Base-by-base conservation (phyloP, 257 asterid genomes). In the Jacaranda copaia region DNA sequence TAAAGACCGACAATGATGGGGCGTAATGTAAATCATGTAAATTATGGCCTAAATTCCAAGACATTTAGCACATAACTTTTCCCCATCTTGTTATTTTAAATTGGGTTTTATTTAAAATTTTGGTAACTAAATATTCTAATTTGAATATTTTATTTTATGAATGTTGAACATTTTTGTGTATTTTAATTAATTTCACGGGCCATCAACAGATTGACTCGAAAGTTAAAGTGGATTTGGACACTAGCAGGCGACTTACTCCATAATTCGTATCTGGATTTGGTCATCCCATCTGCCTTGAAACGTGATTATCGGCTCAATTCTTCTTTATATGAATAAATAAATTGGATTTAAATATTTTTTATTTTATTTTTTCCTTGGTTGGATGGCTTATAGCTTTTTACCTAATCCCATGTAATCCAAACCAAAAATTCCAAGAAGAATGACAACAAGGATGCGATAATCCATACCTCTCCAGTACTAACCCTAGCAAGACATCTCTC, bases 211-310 rank as follows among this genome's bases (percentile, higher is more conserved):
- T 10, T 9, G 40, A 63, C 5, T 32, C 43, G 61, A 53, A 46
- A 67, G 59, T 36, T 55, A 70, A 59, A 79, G 86, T 73, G 74
- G 71, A 70, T 76, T 68, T 79, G 83, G 84, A 73, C 39, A 51
- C 14, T 82, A 56, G 83, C 79, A 68, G 79, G 75, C 75, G 83
- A 77, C 88, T 82, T 85, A 55, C 84, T 85, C 88, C 86, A 77
- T 63, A 74, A 74, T 55, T 55, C 20, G 81, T 4, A 82, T 77
- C 81, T 76, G 79, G 81, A 77, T 52, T 82, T 63, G 86, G 79
- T 75, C 58, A 77, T 77, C 81, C 59, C 68, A 39, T 48, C 79
- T 71, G 12, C 72, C 62, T 49, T 52, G 8, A 74, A 62, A 85
- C 86, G 87, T 82, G 89, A 82, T 77, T 82, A 74, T 74, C 85